These are phyloP conservation scores for Blepharisma japonicum DNA, from an alignment of 73 alveolate species.

Conservation along the genomic window DNA sequence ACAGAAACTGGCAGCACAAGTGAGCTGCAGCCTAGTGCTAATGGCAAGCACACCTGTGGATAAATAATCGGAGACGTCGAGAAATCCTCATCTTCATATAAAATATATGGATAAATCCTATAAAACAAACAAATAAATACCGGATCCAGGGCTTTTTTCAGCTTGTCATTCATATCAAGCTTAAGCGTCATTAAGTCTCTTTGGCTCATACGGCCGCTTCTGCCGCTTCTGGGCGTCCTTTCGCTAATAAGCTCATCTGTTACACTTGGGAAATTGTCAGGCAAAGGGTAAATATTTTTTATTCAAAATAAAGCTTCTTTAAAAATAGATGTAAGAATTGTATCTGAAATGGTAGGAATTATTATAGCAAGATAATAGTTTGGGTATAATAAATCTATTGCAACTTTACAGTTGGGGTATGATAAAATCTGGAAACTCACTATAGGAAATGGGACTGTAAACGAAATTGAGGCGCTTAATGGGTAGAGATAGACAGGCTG, in stretches of 20 bases:
- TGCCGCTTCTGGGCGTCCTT: background rate
- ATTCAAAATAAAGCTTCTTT: background rate
- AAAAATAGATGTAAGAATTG: background rate
- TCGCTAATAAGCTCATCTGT: background rate
- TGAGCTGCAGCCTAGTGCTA: background rate
- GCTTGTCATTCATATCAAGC: conserved; percentile 12
- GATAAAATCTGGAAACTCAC: background rate
- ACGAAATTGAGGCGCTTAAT: background rate
- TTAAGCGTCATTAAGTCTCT: background rate
- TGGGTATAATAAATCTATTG: background rate
- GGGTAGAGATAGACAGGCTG: conserved; percentile 19
- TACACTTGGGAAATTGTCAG: background rate
- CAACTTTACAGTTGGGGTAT: background rate
- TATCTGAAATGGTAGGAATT: background rate
- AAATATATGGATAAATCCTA: background rate
- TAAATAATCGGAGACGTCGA: background rate
- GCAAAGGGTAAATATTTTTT: background rate
- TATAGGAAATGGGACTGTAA: background rate
- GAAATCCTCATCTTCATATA: conserved; percentile 27
- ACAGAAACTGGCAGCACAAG: background rate
- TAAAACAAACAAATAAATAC: background rate
- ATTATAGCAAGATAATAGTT: background rate
- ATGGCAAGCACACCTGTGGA: background rate
- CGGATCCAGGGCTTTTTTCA: background rate
- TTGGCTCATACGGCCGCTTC: background rate